Evolutionary conservation across 2,329 filamentous ascomycete species (phyloP), one percentile per base, ranked within the genome.

Genomic region (Aspergillus sp.): DNA sequence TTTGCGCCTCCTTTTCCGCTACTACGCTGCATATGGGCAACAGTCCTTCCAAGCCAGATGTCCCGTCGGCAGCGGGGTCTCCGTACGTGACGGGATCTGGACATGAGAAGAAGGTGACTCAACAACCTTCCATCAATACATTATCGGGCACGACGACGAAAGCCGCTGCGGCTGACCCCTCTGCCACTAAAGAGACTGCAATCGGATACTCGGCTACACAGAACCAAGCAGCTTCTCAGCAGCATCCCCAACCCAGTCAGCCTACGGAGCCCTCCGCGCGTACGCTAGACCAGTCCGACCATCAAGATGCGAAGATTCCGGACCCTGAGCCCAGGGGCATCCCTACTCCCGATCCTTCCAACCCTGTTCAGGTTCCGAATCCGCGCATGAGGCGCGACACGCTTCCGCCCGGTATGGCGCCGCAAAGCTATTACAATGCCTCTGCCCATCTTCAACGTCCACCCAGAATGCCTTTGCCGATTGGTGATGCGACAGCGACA

Each of bases 401-500:
- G 38, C 59, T 56, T 52, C 50, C 57, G 22, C 46, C 55, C 53
- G 57, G 37, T 19, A 39, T 67, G 50, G 59, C 62, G 51, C 67
- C 65, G 61, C 67, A 58, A 65, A 78, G 68, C 69, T 71, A 71
- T 53, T 71, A 72, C 55, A 67, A 58, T 46, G 59, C 65, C 4
- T 66, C 66, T 12, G 60, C 68, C 45, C 65, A 73, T 58, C 59
- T 73, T 44, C 65, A 75, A 66, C 62, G 72, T n/a, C 91, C 91
- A 41, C 91, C 91, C 44, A 85, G 91, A 51, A 76, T 97, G 60
- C 91, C 91, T 49, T 80, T 97, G 50, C 90, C 91, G 47, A 96
- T 97, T 60, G 90, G 94, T 60, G 88, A 96, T 74, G 90, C 95
- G 65, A 80, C 87, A 12, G 85, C 93, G 59, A 89, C 86, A 1